These are phyloP conservation scores for Camellia sinensis DNA, from an alignment of 148 eudicot species.

Conservation along the genomic window DNA sequence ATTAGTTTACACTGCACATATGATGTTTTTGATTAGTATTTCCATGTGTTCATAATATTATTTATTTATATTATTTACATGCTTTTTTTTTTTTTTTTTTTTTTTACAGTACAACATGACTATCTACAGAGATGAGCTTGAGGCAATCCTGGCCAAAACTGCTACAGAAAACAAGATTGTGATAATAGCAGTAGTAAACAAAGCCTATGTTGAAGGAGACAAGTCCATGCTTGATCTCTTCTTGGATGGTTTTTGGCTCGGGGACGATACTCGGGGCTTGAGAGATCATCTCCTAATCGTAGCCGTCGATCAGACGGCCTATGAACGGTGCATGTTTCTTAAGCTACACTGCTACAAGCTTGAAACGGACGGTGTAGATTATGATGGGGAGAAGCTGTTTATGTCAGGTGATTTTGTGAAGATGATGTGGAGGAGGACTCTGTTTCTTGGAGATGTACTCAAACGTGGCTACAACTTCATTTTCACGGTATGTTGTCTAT, in stretches of 20 bases:
- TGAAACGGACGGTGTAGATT: constrained; percentile 49
- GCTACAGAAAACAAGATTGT: constrained; percentile 46
- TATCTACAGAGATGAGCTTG: constrained; percentile 41
- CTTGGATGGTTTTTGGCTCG: constrained; percentile 77
- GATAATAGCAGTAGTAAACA: constrained; percentile 2
- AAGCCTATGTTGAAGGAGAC: constrained; percentile 58
- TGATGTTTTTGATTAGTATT: not conserved
- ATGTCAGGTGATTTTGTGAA: constrained; percentile 68
- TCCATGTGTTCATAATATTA: not conserved
- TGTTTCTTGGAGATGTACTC: constrained; percentile 51
- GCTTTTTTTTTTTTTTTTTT: not conserved
- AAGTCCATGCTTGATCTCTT: constrained; percentile 67
- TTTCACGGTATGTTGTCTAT: constrained; percentile 61
- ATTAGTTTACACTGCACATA: too few species aligned
- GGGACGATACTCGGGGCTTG: constrained; percentile 53
- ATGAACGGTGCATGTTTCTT: constrained; percentile 51
- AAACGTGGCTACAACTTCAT: constrained; percentile 63
- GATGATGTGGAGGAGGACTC: constrained; percentile 92
- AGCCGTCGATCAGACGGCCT: constrained; percentile 69
- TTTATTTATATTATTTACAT: not conserved
- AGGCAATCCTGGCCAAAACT: constrained; percentile 36
- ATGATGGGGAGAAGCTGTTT: constrained; percentile 53
- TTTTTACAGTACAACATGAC: constrained; percentile 15
- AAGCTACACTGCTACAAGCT: constrained; percentile 58
- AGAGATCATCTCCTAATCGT: constrained; percentile 55